Conservation (phyloP, 345 rosid species). For the Capsella bursapastoris region DNA sequence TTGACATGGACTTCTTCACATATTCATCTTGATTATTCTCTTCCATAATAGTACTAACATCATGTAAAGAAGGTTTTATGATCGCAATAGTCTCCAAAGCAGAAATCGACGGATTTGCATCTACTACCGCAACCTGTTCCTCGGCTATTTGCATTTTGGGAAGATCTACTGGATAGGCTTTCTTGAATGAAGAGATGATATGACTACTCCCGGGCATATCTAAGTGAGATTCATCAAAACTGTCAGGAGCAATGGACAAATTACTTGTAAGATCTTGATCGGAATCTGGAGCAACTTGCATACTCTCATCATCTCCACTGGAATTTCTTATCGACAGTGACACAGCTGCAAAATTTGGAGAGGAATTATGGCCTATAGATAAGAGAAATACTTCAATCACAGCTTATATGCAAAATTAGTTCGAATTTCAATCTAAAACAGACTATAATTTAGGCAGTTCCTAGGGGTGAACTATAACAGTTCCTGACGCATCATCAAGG, state of each 20-base stretch:
- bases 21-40: slow-evolving; percentile 40
- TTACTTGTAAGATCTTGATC: slow-evolving; percentile 44
- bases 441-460: slow-evolving; percentile 22
- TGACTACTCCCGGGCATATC: slow-evolving; percentile 36
- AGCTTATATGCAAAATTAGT: neutral
- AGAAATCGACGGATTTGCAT: slow-evolving; percentile 34
- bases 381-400: slow-evolving; percentile 16
- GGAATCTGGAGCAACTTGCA: slow-evolving; percentile 40
- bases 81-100: slow-evolving; percentile 40
- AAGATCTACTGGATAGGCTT: slow-evolving; percentile 44
- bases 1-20: slow-evolving; percentile 39
- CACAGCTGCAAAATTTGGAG: slow-evolving; percentile 46
- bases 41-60: slow-evolving; percentile 35
- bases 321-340: slow-evolving; percentile 32
- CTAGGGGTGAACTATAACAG: slow-evolving; percentile 40
- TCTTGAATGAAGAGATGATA: slow-evolving; percentile 33
- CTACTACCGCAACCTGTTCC: slow-evolving; percentile 27
- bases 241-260: slow-evolving; percentile 50
- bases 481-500: slow-evolving; percentile 41
- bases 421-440: neutral
- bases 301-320: slow-evolving; percentile 36
- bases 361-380: slow-evolving; percentile 8
- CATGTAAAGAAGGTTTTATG: slow-evolving; percentile 42
- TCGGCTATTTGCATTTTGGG: slow-evolving; percentile 9
- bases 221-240: slow-evolving; percentile 54